Evolutionary conservation across 2,329 filamentous ascomycete species (phyloP).

Genomic region (Neofusicoccum kwambonambiense): DNA sequence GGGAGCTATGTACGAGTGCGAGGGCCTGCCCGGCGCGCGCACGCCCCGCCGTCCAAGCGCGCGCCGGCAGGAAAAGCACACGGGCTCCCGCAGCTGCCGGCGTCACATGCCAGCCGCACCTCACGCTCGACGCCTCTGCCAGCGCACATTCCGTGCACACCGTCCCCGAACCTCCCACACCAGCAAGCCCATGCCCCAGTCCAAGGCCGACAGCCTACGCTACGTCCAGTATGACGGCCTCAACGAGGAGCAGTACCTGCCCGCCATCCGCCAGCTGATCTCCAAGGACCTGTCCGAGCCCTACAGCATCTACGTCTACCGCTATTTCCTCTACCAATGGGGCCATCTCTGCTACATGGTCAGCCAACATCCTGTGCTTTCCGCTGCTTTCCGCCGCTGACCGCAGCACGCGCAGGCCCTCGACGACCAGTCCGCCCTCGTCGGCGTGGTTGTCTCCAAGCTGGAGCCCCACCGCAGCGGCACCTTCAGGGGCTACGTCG

Average conservation of each 20-base stretch:
- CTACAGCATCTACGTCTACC: slow-evolving; percentile 98
- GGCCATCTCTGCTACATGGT: slow-evolving; percentile 96
- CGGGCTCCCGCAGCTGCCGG: not conserved
- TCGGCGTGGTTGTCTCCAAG: slow-evolving; percentile 93
- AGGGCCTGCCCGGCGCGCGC: too few species aligned
- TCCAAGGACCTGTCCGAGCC: slow-evolving; percentile 96
- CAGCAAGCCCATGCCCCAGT: not conserved
- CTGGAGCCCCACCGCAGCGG: slow-evolving; percentile 86
- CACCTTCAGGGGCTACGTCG: slow-evolving; percentile 89
- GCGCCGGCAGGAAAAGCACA: too few species aligned
- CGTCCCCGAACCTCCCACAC: not conserved
- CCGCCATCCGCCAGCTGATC: slow-evolving; percentile 87
- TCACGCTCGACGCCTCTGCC: not conserved
- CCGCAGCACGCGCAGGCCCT: slow-evolving; percentile 29
- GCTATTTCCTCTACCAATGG: slow-evolving; percentile 98
- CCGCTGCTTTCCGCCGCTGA: not conserved
- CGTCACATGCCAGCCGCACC: not conserved
- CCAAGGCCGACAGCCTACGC: slow-evolving; percentile 40
- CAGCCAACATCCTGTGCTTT: not conserved
- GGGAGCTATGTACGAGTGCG: too few species aligned
- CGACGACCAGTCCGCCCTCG: slow-evolving; percentile 54
- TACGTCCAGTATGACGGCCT: slow-evolving; percentile 61
- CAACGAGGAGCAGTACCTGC: slow-evolving; percentile 67
- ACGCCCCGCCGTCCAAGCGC: too few species aligned
- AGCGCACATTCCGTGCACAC: not conserved